Percentiles rank a stretch among this genome's conserved stretches.
phyloP scores from a whole-genome alignment of 495 filamentous ascomycete species.

The Clohesyomyces aquaticus region DNA sequence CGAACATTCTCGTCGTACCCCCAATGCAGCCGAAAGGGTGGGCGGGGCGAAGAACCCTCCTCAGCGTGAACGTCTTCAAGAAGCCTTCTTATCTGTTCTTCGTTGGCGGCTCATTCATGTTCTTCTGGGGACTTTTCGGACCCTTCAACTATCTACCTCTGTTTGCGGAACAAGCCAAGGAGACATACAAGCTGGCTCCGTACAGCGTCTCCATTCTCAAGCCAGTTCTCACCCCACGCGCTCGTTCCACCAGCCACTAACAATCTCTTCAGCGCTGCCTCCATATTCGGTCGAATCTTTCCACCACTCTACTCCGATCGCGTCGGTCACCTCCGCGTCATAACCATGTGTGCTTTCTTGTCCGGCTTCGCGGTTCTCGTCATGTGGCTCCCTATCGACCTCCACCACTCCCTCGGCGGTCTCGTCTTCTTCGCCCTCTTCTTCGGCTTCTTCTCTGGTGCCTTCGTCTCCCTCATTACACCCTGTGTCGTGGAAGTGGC shows the following conservation, averaged over 20 bases:
- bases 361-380: not conserved
- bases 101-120: not conserved
- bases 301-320: not conserved
- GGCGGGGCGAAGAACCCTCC: not conserved
- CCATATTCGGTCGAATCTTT: not conserved
- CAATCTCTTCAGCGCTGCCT: not conserved
- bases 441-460: not conserved
- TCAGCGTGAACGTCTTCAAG: not conserved
- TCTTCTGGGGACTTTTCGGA: conserved; percentile 4
- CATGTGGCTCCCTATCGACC: not conserved
- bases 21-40: not conserved
- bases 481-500: not conserved
- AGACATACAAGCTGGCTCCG: not conserved
- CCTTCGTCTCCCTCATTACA: not conserved
- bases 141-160: not conserved
- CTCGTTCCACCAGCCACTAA: not conserved
- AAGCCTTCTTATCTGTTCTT: not conserved
- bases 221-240: not conserved
- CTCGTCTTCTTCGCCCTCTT: not conserved
- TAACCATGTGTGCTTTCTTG: not conserved
- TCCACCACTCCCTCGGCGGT: not conserved
- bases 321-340: not conserved
- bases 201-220: conserved; percentile 1
- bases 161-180: not conserved
- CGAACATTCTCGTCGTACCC: conserved; percentile 7